Conservation (phyloP, 1,139 yeast species). For the Lodderomyces pseudojiufengensis region DNA sequence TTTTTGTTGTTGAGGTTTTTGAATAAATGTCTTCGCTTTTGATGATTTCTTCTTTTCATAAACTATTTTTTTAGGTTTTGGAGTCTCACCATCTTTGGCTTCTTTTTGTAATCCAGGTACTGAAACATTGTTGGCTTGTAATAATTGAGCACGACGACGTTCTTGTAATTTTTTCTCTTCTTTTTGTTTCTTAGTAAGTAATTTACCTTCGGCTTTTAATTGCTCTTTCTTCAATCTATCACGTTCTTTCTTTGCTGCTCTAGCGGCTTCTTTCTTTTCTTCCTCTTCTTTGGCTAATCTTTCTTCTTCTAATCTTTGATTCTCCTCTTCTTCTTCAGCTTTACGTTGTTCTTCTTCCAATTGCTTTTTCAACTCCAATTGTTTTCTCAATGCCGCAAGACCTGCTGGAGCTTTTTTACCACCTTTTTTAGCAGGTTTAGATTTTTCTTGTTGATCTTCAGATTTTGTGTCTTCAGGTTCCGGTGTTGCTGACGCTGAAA, state of each 20-base stretch:
- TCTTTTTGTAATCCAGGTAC: slow-evolving; percentile 67
- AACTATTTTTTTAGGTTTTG: slow-evolving; percentile 65
- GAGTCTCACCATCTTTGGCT: slow-evolving; percentile 22
- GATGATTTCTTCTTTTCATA: slow-evolving; percentile 70
- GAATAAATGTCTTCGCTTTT: slow-evolving; percentile 35
- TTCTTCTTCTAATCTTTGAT: slow-evolving; percentile 59
- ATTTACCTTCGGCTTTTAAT: slow-evolving; percentile 89
- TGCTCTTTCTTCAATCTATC: slow-evolving; percentile 76
- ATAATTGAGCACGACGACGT: slow-evolving; percentile 82
- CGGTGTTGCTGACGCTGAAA: slow-evolving; percentile 29
- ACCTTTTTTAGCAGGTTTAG: slow-evolving; percentile 49
- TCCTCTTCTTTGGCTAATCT: slow-evolving; percentile 60
- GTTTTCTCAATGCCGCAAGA: slow-evolving; percentile 76
- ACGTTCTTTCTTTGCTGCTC: slow-evolving; percentile 74
- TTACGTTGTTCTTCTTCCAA: slow-evolving; percentile 68
- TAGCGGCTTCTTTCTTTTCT: slow-evolving; percentile 64
- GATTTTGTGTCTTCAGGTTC: slow-evolving; percentile 18
- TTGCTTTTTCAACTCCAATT: slow-evolving; percentile 82
- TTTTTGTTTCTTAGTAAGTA: slow-evolving; percentile 87
- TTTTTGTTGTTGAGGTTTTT: slow-evolving; percentile 19
- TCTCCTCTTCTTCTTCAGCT: slow-evolving; percentile 69
- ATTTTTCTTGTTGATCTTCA: no score
- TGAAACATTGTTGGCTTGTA: slow-evolving; percentile 67
- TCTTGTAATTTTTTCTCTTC: slow-evolving; percentile 87
- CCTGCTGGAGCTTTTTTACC: slow-evolving; percentile 77